Conservation (phyloP, 306 rosid species). For the Quercus wislizeni region DNA sequence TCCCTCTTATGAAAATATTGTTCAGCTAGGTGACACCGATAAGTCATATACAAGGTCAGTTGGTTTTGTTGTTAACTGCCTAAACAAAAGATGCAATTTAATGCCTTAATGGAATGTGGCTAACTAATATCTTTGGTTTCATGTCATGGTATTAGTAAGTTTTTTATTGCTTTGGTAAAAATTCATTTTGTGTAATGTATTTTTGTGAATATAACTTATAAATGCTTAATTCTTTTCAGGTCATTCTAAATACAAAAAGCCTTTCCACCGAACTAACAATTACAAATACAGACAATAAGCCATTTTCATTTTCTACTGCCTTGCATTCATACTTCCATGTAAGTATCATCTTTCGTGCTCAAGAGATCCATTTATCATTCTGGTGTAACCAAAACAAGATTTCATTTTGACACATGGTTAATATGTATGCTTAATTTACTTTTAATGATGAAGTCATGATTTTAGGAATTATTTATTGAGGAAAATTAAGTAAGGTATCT, state of each 20-base stretch:
- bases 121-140: background rate
- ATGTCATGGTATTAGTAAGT: background rate
- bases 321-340: slow-evolving; percentile 85
- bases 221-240: slow-evolving; percentile 44
- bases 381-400: slow-evolving; percentile 16
- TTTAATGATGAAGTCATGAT: too few species aligned
- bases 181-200: slow-evolving; percentile 1
- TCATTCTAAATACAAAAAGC: slow-evolving; percentile 56
- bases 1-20: slow-evolving; percentile 1
- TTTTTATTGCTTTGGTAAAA: background rate
- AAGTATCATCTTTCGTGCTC: slow-evolving; percentile 34
- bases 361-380: background rate
- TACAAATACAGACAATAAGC: slow-evolving; percentile 72
- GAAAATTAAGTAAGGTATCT: slow-evolving; percentile 9
- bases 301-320: slow-evolving; percentile 84
- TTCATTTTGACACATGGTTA: background rate
- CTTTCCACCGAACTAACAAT: slow-evolving; percentile 73
- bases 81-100: background rate
- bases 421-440: too few species aligned
- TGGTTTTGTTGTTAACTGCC: background rate
- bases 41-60: background rate
- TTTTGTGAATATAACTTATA: background rate
- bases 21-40: slow-evolving; percentile 10
- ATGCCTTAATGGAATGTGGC: background rate
- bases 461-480: too few species aligned